Evolutionary conservation across 495 filamentous ascomycete species (phyloP), one percentile per base, ranked within the genome.

Genomic region (Pseudevernia furfuracea): DNA sequence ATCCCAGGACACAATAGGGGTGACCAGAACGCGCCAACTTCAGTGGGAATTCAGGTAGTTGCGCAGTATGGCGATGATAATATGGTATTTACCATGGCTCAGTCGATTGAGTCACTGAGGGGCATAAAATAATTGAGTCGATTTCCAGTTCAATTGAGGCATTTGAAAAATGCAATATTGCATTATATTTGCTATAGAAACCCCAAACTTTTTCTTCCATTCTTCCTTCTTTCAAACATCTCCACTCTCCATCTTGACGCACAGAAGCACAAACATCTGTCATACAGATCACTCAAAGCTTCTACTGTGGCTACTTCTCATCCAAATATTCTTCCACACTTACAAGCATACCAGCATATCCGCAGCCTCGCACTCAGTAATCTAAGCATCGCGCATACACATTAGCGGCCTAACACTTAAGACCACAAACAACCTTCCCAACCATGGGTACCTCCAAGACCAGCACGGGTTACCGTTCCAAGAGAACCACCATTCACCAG

Each of bases 51-150:
- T 66, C 94, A 99, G 73, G 74, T 97, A 11, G 86, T 97, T 66
- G 91, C 87, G 25, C 94, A 99, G 73, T 97, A 88, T 74, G 93
- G 90, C 43, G 89, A 95, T 68, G 94, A 98, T 77, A 81, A 84
- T 38, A 68, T 80, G 57, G 72, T 92, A 32, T 73, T 91, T 15
- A 72, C 76, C 11, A 79, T 83, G 52, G 87, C 88, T 4, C 73
- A 75, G 58, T 43, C 73, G 6, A 63, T 88, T 32, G 74, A 78
- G 61, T 61, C 58, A 60, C 68, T 68, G 48, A 37, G 56, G 30
- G 41, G 43, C 10, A 10, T 19, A 34, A 34, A 55, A 3, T 9
- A 32, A 34, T 32, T 3, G 30, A 55, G 30, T 34, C 7, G 25
- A 19, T 53, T 15, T 30, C 6, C 49, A 17, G 14, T 32, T 32